Conservation (phyloP, 768 basidiomycete species). For the Tricholoma sp. region DNA sequence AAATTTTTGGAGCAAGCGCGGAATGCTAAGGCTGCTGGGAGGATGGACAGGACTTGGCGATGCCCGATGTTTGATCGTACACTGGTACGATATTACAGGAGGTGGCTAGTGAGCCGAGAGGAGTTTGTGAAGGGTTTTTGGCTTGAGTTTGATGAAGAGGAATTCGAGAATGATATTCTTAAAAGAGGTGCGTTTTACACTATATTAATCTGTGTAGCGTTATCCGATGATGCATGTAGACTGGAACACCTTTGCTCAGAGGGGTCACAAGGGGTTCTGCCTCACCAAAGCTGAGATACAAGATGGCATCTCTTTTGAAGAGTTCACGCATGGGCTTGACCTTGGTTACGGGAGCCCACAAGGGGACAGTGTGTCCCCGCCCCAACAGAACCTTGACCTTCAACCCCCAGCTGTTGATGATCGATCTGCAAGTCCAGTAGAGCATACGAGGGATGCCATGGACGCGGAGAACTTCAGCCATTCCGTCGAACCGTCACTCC, state of each 20-base stretch:
- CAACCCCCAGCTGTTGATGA: no score
- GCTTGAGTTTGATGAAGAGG: slow-evolving; percentile 24
- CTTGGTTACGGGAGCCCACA: neutral
- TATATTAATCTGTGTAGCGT: neutral
- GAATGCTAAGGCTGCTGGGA: slow-evolving; percentile 21
- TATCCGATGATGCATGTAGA: slow-evolving; percentile 16
- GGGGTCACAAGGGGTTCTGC: slow-evolving; percentile 37
- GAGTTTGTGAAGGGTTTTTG: slow-evolving; percentile 33
- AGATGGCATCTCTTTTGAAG: slow-evolving; percentile 26
- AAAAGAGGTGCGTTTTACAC: slow-evolving; percentile 26
- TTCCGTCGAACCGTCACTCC: no score
- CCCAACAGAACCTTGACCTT: no score
- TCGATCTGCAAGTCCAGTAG: no score
- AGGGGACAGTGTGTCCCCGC: neutral
- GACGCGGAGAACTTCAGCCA: no score
- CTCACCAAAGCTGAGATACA: slow-evolving; percentile 31
- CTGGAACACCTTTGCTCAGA: slow-evolving; percentile 33
- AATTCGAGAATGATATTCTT: slow-evolving; percentile 32
- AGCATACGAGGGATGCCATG: no score
- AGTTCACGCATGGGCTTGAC: slow-evolving; percentile 25
- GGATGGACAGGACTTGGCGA: slow-evolving; percentile 29
- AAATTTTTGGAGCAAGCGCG: slow-evolving; percentile 29
- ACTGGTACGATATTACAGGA: slow-evolving; percentile 35
- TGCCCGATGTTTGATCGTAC: slow-evolving; percentile 37
- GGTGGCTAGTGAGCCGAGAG: slow-evolving; percentile 37